Base-by-base conservation (phyloP, 768 basidiomycete genomes). In the Leccinum subgranulosum region DNA sequence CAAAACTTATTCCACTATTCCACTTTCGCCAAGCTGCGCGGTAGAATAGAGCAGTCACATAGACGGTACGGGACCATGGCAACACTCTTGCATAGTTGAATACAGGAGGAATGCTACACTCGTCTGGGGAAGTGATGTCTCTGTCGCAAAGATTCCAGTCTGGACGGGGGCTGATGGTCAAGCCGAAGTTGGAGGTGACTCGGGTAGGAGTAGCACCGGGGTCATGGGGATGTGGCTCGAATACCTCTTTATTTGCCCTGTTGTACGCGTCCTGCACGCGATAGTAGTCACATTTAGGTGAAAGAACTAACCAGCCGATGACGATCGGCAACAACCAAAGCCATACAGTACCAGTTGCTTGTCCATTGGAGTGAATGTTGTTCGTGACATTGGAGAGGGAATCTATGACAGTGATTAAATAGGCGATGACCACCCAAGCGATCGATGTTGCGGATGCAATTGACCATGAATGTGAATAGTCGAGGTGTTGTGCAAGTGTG, bases 281-380 rank as follows among this genome's bases (percentile, higher is more conserved):
- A 7, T 52, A 45, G 2, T 47, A 19, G 25, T 47, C 46, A 6
- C 46, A 47, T 47, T 47, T 47, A 17, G 46, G 46, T 3, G 46
- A 47, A 23, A 47, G 46, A 23, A 47, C 25, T 7, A 9, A 27
- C 46, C 46, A 47, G 15, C 46, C 46, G 6, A 47, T 25, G 15
- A 47, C 46, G 25, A 47, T 47, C 25, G 46, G 46, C 15, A 47
- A 23, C 11, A 79, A 69, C 75, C 76, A 79, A 10, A 78, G 56
- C 76, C 75, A 79, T 6, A 73, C 58, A 1, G 73, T 70, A 10
- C 72, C 76, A 7, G 76, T 71, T 11, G 67, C 72, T 54, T 76
- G 69, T 1, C 77, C 76, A 34, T 72, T 74, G 1, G 68, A 66
- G 19, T 70, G 62, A 28, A 76, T 61, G 14, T 63, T 48, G 3